These are phyloP conservation scores for Cyclocybe aegerita DNA, from an alignment of 768 basidiomycete species.

Conservation along the genomic window DNA sequence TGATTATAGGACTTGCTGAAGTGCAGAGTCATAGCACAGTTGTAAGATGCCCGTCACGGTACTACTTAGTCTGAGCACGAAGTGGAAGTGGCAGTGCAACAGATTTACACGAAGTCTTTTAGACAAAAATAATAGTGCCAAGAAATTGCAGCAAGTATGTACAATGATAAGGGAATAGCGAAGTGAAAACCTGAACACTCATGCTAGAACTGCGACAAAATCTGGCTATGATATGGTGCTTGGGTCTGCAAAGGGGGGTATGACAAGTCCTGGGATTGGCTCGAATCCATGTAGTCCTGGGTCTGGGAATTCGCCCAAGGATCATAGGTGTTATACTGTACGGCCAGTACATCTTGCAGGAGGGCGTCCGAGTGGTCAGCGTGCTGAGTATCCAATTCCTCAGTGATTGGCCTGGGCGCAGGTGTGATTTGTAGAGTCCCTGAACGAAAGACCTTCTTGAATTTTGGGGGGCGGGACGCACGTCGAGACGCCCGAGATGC, in stretches of 20 bases:
- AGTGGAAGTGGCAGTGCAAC: too few species aligned
- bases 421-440: constrained; percentile 24
- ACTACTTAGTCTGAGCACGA: too few species aligned
- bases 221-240: constrained; percentile 54
- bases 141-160: neutral
- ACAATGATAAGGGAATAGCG: neutral
- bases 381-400: too few species aligned
- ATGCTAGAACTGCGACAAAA: constrained; percentile 24
- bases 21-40: too few species aligned
- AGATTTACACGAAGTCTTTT: too few species aligned
- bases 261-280: constrained; percentile 23
- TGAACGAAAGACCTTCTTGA: constrained; percentile 23
- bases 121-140: too few species aligned
- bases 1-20: neutral
- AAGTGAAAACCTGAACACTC: neutral
- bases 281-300: constrained; percentile 16
- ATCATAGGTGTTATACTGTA: neutral
- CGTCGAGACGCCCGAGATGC: neutral
- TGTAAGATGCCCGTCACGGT: too few species aligned
- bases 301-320: constrained; percentile 4
- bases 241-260: constrained; percentile 49
- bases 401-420: neutral
- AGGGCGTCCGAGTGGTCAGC: neutral
- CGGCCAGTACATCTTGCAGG: neutral
- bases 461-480: constrained; percentile 1